Evolutionary conservation across 1,139 yeast genomes (phyloP).

Genomic region (Sugiyamaella xylanicola): DNA sequence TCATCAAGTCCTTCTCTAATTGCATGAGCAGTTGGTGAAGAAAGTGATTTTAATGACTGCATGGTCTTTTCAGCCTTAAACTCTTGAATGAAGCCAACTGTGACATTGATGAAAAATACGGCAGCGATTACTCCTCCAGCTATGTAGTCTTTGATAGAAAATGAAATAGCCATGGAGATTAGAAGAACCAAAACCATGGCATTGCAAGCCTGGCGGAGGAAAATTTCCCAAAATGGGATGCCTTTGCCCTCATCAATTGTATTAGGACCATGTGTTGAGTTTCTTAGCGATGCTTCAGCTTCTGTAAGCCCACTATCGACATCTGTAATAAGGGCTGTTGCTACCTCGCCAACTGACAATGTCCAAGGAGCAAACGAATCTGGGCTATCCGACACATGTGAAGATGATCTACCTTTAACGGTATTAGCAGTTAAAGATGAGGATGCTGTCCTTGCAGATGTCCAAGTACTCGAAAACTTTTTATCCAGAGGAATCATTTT

Average conservation of each 20-base stretch:
- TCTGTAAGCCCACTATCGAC: constrained; percentile 52
- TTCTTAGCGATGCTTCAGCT: constrained; percentile 43
- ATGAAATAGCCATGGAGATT: constrained; percentile 73
- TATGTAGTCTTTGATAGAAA: constrained; percentile 77
- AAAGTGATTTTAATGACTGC: constrained; percentile 69
- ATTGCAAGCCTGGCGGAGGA: constrained; percentile 71
- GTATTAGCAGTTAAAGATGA: constrained; percentile 9
- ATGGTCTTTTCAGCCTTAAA: constrained; percentile 76
- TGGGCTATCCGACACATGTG: background rate
- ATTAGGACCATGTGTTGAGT: constrained; percentile 56
- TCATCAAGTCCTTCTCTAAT: constrained; percentile 63
- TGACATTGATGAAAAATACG: constrained; percentile 66
- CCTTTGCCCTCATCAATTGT: constrained; percentile 61
- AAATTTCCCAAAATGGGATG: constrained; percentile 58
- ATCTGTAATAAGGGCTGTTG: constrained; percentile 44
- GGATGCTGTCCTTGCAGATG: constrained; percentile 8
- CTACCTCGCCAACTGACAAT: constrained; percentile 24
- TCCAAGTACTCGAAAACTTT: constrained; percentile 8
- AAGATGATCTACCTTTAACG: background rate
- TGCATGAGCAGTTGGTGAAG: constrained; percentile 74
- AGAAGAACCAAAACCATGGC: constrained; percentile 79
- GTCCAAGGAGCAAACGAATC: constrained; percentile 42
- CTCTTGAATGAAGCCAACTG: constrained; percentile 72
- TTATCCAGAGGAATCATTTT: constrained; percentile 15
- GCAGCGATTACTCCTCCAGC: constrained; percentile 81